A percentile compares a stretch with the other conserved stretches of the same genome.
These are phyloP conservation scores for Colletotrichum sp. DNA, from an alignment of 2,329 filamentous ascomycete genomes.

Conservation along the genomic window DNA sequence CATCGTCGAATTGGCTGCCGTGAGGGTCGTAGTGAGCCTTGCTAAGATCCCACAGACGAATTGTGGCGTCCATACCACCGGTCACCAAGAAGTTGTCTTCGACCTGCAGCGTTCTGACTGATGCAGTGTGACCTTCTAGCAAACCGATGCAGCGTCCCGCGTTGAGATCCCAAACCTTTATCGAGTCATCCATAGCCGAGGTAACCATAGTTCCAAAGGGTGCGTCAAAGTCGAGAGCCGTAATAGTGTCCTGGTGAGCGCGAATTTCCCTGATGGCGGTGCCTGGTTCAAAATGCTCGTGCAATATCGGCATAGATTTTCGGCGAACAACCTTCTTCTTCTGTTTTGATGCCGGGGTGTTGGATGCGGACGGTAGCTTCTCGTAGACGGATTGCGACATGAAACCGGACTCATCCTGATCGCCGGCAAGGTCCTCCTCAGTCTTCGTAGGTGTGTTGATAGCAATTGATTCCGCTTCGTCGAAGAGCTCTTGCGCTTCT, in stretches of 20 bases:
- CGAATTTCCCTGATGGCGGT: conserved; percentile 87
- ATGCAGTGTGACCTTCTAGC: conserved; percentile 93
- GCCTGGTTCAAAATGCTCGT: conserved; percentile 93
- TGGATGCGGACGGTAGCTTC: conserved; percentile 71
- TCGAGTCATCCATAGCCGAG: conserved; percentile 89
- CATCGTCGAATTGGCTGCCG: conserved; percentile 61
- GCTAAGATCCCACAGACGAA: conserved; percentile 93
- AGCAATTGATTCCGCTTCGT: conserved; percentile 63
- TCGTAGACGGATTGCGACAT: conserved; percentile 99
- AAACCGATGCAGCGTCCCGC: conserved; percentile 90
- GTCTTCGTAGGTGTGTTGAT: conserved; percentile 56
- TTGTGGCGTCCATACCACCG: conserved; percentile 92
- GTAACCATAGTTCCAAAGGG: conserved; percentile 96
- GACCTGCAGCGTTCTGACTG: conserved; percentile 89
- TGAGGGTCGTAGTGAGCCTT: conserved; percentile 83
- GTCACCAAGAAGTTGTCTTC: conserved; percentile 96
- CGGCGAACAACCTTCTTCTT: conserved; percentile 66
- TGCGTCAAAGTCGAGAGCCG: conserved; percentile 93
- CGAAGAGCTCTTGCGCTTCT: conserved; percentile 63
- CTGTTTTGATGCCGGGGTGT: conserved; percentile 55
- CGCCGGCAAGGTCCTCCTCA: conserved; percentile 58
- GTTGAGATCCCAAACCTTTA: conserved; percentile 96
- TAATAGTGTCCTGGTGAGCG: conserved; percentile 87
- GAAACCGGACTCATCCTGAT: conserved; percentile 65
- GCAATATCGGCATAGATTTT: conserved; percentile 91